phyloP scores from a whole-genome alignment of 2,329 filamentous ascomycete genomes.

The Chaetomiaceae sp. region DNA sequence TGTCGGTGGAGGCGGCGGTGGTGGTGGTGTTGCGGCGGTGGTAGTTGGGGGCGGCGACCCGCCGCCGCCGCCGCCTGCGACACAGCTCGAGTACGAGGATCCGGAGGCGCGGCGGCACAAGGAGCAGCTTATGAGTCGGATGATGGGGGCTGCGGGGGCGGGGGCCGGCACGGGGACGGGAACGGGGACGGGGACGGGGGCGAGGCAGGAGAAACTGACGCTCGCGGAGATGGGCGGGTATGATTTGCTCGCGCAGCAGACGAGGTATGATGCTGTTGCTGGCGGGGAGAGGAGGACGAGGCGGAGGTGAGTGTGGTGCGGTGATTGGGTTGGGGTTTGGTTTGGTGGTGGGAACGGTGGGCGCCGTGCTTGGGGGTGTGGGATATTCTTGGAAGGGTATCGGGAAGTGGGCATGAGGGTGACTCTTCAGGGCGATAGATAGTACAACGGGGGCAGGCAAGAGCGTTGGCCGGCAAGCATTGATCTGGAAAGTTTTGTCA shows the following conservation, averaged over 20 bases:
- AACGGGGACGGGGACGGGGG: not conserved
- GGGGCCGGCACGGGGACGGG: not conserved
- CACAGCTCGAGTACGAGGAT: constrained; percentile 50
- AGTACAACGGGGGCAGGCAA: too few species aligned
- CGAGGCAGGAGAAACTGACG: constrained; percentile 13
- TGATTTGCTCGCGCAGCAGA: constrained; percentile 1
- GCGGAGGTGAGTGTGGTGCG: constrained; percentile 6
- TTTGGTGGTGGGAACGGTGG: not conserved
- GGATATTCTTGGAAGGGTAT: too few species aligned
- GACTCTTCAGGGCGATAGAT: too few species aligned
- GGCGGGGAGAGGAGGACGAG: constrained; percentile 10
- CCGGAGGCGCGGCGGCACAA: constrained; percentile 41
- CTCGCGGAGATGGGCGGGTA: constrained; percentile 14
- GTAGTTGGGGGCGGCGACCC: constrained; percentile 12
- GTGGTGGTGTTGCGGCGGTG: constrained; percentile 14
- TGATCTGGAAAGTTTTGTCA: not conserved
- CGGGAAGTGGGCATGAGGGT: too few species aligned
- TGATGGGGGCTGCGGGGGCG: constrained; percentile 25
- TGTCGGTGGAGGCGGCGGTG: constrained; percentile 19
- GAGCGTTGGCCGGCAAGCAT: not conserved
- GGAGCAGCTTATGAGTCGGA: constrained; percentile 40
- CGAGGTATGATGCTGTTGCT: not conserved
- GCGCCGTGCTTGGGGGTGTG: too few species aligned
- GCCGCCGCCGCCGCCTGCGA: constrained; percentile 37
- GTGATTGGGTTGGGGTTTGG: too few species aligned